Evolutionary conservation across 2,329 filamentous ascomycete species (phyloP).

Genomic region (Exophiala aquamarina): DNA sequence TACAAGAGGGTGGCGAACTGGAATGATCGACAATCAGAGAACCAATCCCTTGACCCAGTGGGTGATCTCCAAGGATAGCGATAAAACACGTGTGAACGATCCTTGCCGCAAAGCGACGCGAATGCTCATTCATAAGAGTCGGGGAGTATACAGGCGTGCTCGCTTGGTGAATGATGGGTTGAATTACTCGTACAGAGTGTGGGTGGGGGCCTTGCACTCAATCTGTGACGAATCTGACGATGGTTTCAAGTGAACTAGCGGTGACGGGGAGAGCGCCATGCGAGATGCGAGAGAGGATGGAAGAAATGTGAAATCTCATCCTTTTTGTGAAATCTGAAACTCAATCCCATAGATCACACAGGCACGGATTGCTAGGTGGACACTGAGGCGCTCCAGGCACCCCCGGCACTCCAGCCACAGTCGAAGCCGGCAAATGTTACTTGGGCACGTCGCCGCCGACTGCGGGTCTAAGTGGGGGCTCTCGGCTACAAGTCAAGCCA

Average conservation of each 20-base stretch:
- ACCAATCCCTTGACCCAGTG: neutral
- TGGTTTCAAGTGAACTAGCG: too few relatives aligned
- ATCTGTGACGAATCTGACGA: too few relatives aligned
- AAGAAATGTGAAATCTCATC: neutral
- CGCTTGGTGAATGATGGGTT: too few relatives aligned
- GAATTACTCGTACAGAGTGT: too few relatives aligned
- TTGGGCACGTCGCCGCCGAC: neutral
- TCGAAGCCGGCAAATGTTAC: neutral
- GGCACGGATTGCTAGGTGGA: neutral
- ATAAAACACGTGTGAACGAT: slow-evolving; percentile 1
- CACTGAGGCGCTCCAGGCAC: neutral
- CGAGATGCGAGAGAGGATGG: neutral
- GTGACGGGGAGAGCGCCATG: too few relatives aligned
- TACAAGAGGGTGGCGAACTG: neutral
- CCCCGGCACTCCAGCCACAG: neutral
- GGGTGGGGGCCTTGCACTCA: too few relatives aligned
- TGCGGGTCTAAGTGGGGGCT: neutral
- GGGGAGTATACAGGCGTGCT: too few relatives aligned
- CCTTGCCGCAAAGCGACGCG: neutral
- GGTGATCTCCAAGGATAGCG: neutral
- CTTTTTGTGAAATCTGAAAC: neutral
- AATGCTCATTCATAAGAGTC: too few relatives aligned
- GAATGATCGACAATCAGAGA: neutral
- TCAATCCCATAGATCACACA: neutral
- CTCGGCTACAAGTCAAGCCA: too few relatives aligned